These are phyloP conservation scores for Talaromyces borbonicus DNA, from an alignment of 495 filamentous ascomycete genomes.

Conservation along the genomic window DNA sequence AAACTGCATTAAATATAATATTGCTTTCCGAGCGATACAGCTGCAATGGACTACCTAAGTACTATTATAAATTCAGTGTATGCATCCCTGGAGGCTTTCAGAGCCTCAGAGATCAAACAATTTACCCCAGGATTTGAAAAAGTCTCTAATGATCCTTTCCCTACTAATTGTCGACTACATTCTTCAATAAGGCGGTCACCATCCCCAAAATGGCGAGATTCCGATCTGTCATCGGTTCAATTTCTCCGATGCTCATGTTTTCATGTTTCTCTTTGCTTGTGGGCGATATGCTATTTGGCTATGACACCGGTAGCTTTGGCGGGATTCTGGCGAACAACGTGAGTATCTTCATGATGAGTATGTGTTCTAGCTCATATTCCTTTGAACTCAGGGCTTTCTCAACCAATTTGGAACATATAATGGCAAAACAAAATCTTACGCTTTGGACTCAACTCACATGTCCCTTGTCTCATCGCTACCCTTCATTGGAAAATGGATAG, in stretches of 20 bases:
- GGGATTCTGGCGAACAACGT: constrained; percentile 5
- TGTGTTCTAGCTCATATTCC: neutral
- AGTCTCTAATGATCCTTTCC: too few relatives aligned
- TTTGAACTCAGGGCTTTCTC: neutral
- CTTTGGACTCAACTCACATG: constrained; percentile 6
- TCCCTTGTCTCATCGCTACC: constrained; percentile 4
- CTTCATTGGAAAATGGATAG: constrained; percentile 10
- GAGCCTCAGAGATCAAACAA: too few relatives aligned
- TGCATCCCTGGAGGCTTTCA: too few relatives aligned
- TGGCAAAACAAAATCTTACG: neutral
- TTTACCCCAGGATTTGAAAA: too few relatives aligned
- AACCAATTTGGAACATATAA: neutral
- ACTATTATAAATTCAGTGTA: too few relatives aligned
- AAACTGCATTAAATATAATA: too few relatives aligned
- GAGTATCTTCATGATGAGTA: neutral
- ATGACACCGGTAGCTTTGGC: constrained; percentile 4
- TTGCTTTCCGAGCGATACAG: too few relatives aligned
- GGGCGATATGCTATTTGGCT: constrained; percentile 5
- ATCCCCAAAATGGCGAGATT: neutral
- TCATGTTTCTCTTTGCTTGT: constrained; percentile 7
- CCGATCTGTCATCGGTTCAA: neutral
- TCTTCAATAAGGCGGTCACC: too few relatives aligned
- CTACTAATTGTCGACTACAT: too few relatives aligned
- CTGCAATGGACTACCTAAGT: too few relatives aligned
- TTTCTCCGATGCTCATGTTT: constrained; percentile 6